Conservation (phyloP, 306 rosid genomes). For the Corylus avellana region DNA sequence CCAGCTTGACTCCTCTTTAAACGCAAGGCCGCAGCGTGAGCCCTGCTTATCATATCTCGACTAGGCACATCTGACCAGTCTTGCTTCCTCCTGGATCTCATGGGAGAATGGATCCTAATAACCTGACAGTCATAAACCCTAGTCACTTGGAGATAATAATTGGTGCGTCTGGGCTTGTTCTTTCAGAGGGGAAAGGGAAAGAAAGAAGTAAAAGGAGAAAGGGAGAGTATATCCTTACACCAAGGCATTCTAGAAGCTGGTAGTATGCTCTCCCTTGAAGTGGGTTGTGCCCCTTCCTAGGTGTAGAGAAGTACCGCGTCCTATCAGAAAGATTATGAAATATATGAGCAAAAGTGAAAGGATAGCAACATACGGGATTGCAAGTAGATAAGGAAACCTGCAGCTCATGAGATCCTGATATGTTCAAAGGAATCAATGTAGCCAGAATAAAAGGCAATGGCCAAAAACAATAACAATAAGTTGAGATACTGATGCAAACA, state of each 20-base stretch:
- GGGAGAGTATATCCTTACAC: constrained; percentile 54
- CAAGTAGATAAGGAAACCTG: constrained; percentile 9
- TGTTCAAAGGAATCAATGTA: constrained; percentile 17
- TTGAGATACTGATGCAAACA: background rate
- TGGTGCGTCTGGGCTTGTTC: background rate
- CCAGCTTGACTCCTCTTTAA: constrained; percentile 50
- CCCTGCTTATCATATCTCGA: constrained; percentile 69
- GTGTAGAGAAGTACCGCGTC: constrained; percentile 93
- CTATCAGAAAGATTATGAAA: constrained; percentile 38
- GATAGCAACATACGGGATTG: constrained; percentile 1
- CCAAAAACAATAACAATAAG: background rate
- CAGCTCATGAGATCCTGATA: background rate
- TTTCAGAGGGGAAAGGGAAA: background rate
- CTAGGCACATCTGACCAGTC: constrained; percentile 92
- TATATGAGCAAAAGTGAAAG: constrained; percentile 14
- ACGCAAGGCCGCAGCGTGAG: constrained; percentile 78
- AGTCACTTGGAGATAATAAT: background rate
- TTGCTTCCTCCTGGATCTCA: constrained; percentile 85
- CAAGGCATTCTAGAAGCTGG: constrained; percentile 97
- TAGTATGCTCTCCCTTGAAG: constrained; percentile 99
- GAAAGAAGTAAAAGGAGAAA: background rate
- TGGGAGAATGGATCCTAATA: constrained; percentile 91
- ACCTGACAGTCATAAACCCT: constrained; percentile 56
- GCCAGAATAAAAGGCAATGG: constrained; percentile 1
- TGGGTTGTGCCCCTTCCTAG: constrained; percentile 97